A percentile compares a stretch with the other conserved stretches of the same genome.
These are phyloP conservation scores for Moesziomyces globuligerus DNA, from an alignment of 1,284 basidiomycete genomes.

Conservation along the genomic window DNA sequence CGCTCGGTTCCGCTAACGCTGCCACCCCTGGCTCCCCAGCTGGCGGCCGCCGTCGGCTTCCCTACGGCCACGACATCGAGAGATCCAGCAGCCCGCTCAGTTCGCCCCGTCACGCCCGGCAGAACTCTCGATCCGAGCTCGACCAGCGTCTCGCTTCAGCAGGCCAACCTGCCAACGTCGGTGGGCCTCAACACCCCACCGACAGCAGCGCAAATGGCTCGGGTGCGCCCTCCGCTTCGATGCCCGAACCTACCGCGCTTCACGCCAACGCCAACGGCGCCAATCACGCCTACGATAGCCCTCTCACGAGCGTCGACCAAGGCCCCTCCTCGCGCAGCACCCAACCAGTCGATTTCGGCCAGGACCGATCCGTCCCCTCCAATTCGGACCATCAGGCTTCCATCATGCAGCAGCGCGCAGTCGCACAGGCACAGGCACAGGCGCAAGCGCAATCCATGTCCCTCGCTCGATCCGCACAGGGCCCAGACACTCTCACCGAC, in stretches of 20 bases:
- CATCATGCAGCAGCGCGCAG: slow-evolving; percentile 60
- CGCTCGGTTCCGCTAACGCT: slow-evolving; percentile 14
- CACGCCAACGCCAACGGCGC: slow-evolving; percentile 18
- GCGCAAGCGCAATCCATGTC: slow-evolving; percentile 45
- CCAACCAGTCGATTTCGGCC: slow-evolving; percentile 25
- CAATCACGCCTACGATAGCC: slow-evolving; percentile 22
- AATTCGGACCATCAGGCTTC: slow-evolving; percentile 32
- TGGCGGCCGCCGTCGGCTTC: slow-evolving; percentile 31
- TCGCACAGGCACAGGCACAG: slow-evolving; percentile 55
- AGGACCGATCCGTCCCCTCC: slow-evolving; percentile 5
- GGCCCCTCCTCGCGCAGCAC: slow-evolving; percentile 30
- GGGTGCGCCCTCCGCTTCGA: not conserved
- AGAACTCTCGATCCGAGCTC: slow-evolving; percentile 28
- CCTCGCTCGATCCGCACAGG: slow-evolving; percentile 8
- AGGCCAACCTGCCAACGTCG: not conserved
- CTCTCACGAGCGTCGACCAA: slow-evolving; percentile 35
- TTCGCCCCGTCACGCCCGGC: slow-evolving; percentile 28
- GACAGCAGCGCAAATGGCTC: not conserved
- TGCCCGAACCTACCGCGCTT: slow-evolving; percentile 3
- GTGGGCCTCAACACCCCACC: not conserved
- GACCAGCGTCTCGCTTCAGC: slow-evolving; percentile 18
- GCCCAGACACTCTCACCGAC: slow-evolving; percentile 16
- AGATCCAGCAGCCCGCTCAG: slow-evolving; percentile 38
- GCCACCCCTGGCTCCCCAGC: slow-evolving; percentile 35
- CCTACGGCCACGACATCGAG: slow-evolving; percentile 19